Evolutionary conservation across 768 basidiomycete genomes (phyloP).

Genomic region (Pulveroboletus ravenelii): DNA sequence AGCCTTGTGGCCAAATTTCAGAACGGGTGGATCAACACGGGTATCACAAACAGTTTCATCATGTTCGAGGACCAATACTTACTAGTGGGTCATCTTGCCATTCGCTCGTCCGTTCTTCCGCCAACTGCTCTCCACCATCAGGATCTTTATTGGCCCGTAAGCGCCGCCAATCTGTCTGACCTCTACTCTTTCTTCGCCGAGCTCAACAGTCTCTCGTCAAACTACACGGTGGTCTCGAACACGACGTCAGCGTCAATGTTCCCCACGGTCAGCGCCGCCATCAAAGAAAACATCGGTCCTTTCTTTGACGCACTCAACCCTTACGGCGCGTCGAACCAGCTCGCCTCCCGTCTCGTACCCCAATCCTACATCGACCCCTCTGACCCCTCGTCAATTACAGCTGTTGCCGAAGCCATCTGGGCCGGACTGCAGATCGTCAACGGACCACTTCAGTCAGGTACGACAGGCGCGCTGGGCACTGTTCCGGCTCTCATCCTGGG

Average conservation of each 20-base stretch:
- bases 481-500: not conserved
- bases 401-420: slow-evolving; percentile 17
- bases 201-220: slow-evolving; percentile 6
- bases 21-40: slow-evolving; percentile 9
- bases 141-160: slow-evolving; percentile 15
- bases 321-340: slow-evolving; percentile 17
- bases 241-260: slow-evolving; percentile 10
- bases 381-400: slow-evolving; percentile 2
- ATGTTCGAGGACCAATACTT: slow-evolving; percentile 6
- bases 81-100: slow-evolving; percentile 6
- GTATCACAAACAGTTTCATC: slow-evolving; percentile 7
- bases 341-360: slow-evolving; percentile 19
- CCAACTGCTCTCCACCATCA: not conserved
- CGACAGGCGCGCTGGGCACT: not conserved
- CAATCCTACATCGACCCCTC: slow-evolving; percentile 13
- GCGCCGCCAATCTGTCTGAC: not conserved
- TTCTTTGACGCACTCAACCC: slow-evolving; percentile 4
- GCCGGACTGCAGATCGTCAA: slow-evolving; percentile 13
- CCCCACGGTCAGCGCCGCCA: slow-evolving; percentile 10
- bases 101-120: not conserved
- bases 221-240: slow-evolving; percentile 16
- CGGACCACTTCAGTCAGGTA: not conserved
- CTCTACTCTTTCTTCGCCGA: slow-evolving; percentile 19
- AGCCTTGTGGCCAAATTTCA: slow-evolving; percentile 17
- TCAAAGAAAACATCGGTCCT: slow-evolving; percentile 6